These are phyloP conservation scores for Mucor velutinosus DNA, from an alignment of 371 early-diverging fungal genomes.

Conservation along the genomic window DNA sequence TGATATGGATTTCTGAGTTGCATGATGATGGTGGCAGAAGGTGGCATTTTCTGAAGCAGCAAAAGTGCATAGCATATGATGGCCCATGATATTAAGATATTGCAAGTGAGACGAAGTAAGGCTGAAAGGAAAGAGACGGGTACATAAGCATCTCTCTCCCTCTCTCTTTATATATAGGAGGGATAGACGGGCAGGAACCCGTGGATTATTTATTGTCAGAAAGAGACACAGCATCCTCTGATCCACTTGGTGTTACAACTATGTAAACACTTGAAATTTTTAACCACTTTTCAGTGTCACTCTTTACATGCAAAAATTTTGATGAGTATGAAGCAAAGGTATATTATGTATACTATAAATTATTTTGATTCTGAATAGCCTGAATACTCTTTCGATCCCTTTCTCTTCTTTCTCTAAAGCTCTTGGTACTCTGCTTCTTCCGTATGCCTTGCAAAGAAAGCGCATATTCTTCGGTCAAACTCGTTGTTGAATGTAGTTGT, in stretches of 20 bases:
- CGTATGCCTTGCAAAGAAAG: conserved; percentile 49
- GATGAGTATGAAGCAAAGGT: neutral
- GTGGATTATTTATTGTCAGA: neutral
- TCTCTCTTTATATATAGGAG: neutral
- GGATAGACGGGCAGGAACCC: neutral
- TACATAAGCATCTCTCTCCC: neutral
- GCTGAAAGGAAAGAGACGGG: neutral
- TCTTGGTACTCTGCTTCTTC: conserved; percentile 51
- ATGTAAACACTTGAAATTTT: conserved; percentile 1
- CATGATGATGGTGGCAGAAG: conserved; percentile 3
- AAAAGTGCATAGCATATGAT: neutral
- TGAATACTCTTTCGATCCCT: conserved; percentile 47
- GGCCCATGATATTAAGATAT: neutral
- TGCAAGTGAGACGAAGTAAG: neutral
- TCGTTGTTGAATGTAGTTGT: conserved; percentile 7
- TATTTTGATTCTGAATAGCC: neutral
- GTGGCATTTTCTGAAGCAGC: neutral
- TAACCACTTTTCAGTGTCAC: neutral
- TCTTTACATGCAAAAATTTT: neutral
- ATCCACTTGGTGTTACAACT: neutral
- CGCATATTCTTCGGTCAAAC: conserved; percentile 51
- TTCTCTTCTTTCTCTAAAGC: conserved; percentile 51
- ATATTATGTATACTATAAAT: neutral
- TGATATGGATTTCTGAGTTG: neutral
- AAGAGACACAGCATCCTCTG: conserved; percentile 2